Conservation (phyloP, 805 yeast species). For the Cyberlindnera xishuangbannaensis region DNA sequence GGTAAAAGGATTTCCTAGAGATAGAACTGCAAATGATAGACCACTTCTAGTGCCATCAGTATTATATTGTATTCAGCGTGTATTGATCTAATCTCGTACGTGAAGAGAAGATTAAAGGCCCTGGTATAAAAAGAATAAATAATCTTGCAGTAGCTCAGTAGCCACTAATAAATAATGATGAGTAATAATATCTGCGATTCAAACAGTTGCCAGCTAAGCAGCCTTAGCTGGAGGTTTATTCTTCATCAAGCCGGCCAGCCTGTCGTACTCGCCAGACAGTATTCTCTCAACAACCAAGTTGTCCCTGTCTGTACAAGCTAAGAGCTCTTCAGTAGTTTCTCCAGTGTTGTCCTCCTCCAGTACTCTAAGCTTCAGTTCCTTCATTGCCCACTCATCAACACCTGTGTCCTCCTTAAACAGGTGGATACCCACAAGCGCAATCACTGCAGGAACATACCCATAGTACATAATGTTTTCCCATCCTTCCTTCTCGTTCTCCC, state of each 20-base stretch:
- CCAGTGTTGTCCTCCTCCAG: conserved; percentile 54
- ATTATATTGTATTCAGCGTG: too few species aligned
- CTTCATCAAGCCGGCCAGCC: conserved; percentile 49
- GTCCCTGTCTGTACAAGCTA: conserved; percentile 63
- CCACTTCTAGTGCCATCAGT: too few species aligned
- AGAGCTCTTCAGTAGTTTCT: conserved; percentile 41
- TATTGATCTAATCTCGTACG: too few species aligned
- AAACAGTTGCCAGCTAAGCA: too few species aligned
- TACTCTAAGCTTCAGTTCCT: conserved; percentile 72
- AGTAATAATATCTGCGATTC: too few species aligned
- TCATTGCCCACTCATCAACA: conserved; percentile 72
- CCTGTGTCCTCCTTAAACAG: conserved; percentile 47
- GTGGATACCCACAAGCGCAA: conserved; percentile 46
- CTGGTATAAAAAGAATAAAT: too few species aligned
- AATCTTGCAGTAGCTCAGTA: too few species aligned
- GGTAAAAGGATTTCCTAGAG: too few species aligned
- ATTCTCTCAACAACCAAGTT: conserved; percentile 76
- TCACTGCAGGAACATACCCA: conserved; percentile 65
- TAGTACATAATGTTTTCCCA: conserved; percentile 77
- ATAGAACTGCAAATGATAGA: too few species aligned
- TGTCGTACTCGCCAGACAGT: conserved; percentile 80
- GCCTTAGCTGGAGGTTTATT: too few species aligned
- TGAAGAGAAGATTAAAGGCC: too few species aligned
- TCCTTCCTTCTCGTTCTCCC: conserved; percentile 75
- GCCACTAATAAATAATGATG: too few species aligned